A percentile compares a stretch with the other conserved stretches of the same genome.
phyloP scores from a whole-genome alignment of 2,329 filamentous ascomycete species.

The Aureobasidium leucospermi region DNA sequence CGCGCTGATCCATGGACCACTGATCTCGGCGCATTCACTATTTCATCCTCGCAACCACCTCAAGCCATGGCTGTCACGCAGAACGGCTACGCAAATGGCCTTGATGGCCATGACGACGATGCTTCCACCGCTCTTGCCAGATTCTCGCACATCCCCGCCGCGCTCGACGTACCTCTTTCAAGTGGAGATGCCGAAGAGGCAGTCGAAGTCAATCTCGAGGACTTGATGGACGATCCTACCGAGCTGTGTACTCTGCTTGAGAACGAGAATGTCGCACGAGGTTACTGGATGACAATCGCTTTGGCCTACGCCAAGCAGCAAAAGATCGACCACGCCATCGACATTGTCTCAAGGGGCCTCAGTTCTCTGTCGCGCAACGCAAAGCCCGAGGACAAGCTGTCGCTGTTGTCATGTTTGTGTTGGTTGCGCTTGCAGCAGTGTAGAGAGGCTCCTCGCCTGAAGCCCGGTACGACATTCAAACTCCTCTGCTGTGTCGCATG shows the following conservation, averaged over 20 bases:
- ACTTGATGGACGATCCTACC: conserved; percentile 85
- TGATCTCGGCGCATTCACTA: conserved; percentile 9
- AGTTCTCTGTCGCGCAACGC: conserved; percentile 55
- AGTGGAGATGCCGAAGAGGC: conserved; percentile 57
- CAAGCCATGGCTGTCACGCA: conserved; percentile 42
- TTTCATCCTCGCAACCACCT: not conserved
- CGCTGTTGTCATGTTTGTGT: conserved; percentile 74
- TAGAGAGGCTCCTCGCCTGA: conserved; percentile 65
- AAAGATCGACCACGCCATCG: conserved; percentile 76
- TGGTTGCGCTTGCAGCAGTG: conserved; percentile 91
- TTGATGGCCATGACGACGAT: conserved; percentile 37
- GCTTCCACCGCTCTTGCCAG: conserved; percentile 35
- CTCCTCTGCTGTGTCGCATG: not conserved
- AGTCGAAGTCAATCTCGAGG: conserved; percentile 89
- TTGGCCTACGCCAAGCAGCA: conserved; percentile 94
- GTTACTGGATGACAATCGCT: conserved; percentile 97
- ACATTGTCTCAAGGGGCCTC: conserved; percentile 65
- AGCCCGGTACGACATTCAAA: conserved; percentile 38
- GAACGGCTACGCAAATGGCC: conserved; percentile 47
- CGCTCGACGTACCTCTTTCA: conserved; percentile 58
- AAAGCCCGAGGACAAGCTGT: conserved; percentile 74
- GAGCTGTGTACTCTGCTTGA: conserved; percentile 93
- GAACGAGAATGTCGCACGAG: conserved; percentile 83
- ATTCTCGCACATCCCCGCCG: conserved; percentile 55
- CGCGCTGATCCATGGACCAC: conserved; percentile 6